Evolutionary conservation across 352 stramenopile species (phyloP), one percentile per base, ranked within the genome.

Genomic region (Thraustochytrium striatum): DNA sequence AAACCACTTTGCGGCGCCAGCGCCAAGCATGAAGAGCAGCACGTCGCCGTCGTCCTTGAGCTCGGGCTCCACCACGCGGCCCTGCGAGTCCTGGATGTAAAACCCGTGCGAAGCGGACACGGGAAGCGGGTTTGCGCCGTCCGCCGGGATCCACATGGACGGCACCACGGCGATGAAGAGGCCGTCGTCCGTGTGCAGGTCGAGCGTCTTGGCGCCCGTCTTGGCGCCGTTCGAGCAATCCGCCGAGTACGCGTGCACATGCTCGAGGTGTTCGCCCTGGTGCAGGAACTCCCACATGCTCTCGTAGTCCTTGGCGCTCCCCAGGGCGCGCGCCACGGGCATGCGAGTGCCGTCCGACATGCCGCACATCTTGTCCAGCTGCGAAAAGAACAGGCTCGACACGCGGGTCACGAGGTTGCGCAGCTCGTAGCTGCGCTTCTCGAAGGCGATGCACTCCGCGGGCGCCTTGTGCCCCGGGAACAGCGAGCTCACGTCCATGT

Each of bases 161-260:
- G 36, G 70, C 28, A 81, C 25, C 30, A 72, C 38, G 3, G 72
- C 59, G 0, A 81, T n/a, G 7, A 81, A 41, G 21, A 81, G 35
- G 13, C 72, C 72, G n/a, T 11, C 72, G 47, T 81, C 72, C 36
- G 57, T 65, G 44, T 81, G 72, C 41, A 72, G n/a, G 32, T 75
- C 72, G 19, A 81, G 72, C 53, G 70, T 33, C 41, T 53, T 28
- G 7, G 38, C 7, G 33, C 43, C 72, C 13, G 2, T 53, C 8
- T n/a, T 5, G 2, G n/a, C 16, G 25, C 7, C 32, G 7, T 5
- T 30, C 0, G 28, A 44, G 52, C 55, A 69, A 55, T 69, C 58
- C 7, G 57, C 72, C 35, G 75, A 55, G 47, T 81, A 81, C 28
- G 59, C 72, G 61, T 81, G 72, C 0, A 78, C 21, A 47, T 81